Evolutionary conservation across 2,329 filamentous ascomycete genomes (phyloP).

Genomic region (Paracoccidioides lutzii): DNA sequence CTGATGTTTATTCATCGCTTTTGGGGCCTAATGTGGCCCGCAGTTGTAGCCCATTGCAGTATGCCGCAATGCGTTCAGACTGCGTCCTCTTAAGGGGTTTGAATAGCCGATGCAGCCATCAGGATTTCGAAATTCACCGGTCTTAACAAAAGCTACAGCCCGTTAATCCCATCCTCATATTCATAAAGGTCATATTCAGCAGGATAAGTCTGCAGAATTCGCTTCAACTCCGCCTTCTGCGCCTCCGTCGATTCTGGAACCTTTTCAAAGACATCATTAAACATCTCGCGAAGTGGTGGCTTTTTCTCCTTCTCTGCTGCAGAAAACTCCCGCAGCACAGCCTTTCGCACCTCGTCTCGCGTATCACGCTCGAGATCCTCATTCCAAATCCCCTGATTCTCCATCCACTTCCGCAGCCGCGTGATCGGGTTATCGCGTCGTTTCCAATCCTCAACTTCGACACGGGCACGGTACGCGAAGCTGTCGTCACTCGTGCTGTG

Average conservation of each 20-base stretch:
- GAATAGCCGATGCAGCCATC: too few species aligned
- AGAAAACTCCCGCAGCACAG: conserved; percentile 71
- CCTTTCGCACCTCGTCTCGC: conserved; percentile 53
- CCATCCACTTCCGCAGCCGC: conserved; percentile 78
- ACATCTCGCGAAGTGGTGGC: conserved; percentile 44
- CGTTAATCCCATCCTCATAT: conserved; percentile 60
- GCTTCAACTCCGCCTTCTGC: conserved; percentile 64
- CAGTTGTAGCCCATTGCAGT: too few species aligned
- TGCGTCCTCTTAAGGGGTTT: too few species aligned
- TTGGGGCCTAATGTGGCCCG: too few species aligned
- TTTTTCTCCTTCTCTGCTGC: conserved; percentile 50
- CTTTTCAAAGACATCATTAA: conserved; percentile 81
- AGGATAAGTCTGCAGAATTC: conserved; percentile 73
- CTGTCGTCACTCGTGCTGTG: conserved; percentile 96
- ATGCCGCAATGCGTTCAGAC: too few species aligned
- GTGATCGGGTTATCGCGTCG: conserved; percentile 78
- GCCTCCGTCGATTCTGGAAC: conserved; percentile 63
- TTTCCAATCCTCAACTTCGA: conserved; percentile 95
- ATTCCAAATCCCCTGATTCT: conserved; percentile 69
- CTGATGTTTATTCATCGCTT: too few species aligned
- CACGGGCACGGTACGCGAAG: conserved; percentile 83
- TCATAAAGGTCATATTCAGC: conserved; percentile 76
- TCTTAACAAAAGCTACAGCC: conserved; percentile 32
- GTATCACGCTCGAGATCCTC: conserved; percentile 67
- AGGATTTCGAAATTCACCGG: too few species aligned